Percentiles rank a stretch among this genome's conserved stretches.
These are phyloP conservation scores for Knoxia roxburghii DNA, from an alignment of 257 asterid species.

Conservation along the genomic window DNA sequence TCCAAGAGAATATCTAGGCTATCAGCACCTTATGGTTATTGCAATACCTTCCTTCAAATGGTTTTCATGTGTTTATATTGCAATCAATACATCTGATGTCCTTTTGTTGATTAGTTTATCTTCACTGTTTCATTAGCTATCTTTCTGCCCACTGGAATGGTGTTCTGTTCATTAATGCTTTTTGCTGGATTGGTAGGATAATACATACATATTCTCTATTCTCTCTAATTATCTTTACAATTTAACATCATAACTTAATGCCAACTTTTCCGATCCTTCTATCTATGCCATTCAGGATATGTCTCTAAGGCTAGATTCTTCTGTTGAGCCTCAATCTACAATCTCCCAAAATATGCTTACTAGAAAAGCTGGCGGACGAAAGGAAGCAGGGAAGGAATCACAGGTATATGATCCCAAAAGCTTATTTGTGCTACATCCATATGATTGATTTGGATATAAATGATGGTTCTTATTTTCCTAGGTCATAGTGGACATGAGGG, in stretches of 20 bases:
- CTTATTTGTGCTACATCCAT: conserved; percentile 1
- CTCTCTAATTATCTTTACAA: not conserved
- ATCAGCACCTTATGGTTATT: not conserved
- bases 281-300: conserved; percentile 52
- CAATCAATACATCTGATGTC: not conserved
- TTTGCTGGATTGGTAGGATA: not conserved
- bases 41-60: not conserved
- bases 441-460: not conserved
- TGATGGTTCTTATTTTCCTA: conserved; percentile 21
- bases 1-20: not conserved
- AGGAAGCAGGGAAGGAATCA: conserved; percentile 67
- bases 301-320: conserved; percentile 44
- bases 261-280: conserved; percentile 10
- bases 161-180: not conserved
- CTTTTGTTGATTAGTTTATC: not conserved
- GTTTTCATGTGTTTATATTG: not conserved
- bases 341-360: conserved; percentile 61
- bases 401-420: conserved; percentile 46
- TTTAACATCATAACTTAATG: not conserved
- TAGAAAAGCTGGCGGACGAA: conserved; percentile 95
- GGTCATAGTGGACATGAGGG: conserved; percentile 99
- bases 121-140: not conserved
- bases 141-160: not conserved
- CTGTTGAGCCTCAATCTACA: conserved; percentile 55
- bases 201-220: not conserved